Conservation (phyloP, 768 basidiomycete species). For the Naganishia friedmannii region DNA sequence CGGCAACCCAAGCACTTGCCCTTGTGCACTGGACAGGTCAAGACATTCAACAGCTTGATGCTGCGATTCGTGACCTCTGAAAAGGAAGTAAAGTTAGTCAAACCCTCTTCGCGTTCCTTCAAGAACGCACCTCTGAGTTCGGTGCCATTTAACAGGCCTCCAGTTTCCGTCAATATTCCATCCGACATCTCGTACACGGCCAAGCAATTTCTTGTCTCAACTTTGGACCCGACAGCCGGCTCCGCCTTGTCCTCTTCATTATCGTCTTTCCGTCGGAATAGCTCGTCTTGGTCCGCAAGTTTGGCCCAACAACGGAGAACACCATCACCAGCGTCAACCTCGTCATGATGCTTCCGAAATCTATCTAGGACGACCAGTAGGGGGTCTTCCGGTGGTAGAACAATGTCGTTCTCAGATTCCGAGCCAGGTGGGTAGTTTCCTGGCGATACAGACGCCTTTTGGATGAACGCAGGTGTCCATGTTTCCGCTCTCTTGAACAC, state of each 20-base stretch:
- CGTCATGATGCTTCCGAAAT: background rate
- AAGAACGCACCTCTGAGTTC: conserved; percentile 1
- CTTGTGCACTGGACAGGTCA: background rate
- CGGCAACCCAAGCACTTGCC: conserved; percentile 1
- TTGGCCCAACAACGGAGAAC: conserved; percentile 12
- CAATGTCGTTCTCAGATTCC: background rate
- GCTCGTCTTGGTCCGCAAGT: background rate
- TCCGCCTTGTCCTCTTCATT: background rate
- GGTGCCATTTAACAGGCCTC: background rate
- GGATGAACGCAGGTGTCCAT: background rate
- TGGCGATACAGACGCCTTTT: background rate
- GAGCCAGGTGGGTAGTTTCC: background rate
- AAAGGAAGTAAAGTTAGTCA: background rate
- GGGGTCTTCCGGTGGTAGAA: conserved; percentile 9
- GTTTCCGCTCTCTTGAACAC: background rate
- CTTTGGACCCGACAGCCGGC: too few species aligned
- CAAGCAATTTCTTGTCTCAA: background rate
- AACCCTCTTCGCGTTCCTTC: background rate
- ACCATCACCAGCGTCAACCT: background rate
- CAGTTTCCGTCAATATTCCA: conserved; percentile 4
- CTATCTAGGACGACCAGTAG: background rate
- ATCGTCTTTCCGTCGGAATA: background rate
- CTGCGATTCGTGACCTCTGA: background rate
- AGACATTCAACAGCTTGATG: background rate
- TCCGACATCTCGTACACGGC: conserved; percentile 16